Conservation (phyloP, 345 rosid species). For the Populus alba region DNA sequence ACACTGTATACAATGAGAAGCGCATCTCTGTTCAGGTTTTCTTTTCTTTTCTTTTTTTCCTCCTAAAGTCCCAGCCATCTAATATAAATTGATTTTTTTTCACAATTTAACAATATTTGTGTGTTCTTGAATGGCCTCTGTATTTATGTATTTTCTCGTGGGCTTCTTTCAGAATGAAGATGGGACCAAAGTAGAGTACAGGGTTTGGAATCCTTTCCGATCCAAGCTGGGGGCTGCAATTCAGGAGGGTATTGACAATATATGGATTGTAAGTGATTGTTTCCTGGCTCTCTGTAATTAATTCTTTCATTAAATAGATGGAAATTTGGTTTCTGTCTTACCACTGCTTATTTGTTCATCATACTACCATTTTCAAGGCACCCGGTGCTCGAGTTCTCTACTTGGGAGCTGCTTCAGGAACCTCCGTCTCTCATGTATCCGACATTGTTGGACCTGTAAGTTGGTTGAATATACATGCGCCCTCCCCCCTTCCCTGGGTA, state of each 20-base stretch:
- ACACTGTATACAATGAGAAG: conserved; percentile 90
- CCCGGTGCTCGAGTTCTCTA: conserved; percentile 95
- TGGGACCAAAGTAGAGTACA: conserved; percentile 85
- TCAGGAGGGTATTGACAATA: conserved; percentile 95
- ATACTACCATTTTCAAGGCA: conserved; percentile 37
- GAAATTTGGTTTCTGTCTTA: neutral
- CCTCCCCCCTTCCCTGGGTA: too few species aligned
- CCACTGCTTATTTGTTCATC: neutral
- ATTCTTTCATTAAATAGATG: too few species aligned
- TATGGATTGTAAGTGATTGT: conserved; percentile 69
- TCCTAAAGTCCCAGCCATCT: neutral
- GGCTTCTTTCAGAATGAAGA: conserved; percentile 58
- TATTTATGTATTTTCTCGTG: neutral
- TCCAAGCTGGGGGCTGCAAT: conserved; percentile 93
- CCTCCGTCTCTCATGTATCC: conserved; percentile 94
- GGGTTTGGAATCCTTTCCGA: conserved; percentile 96
- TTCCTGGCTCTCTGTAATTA: too few species aligned
- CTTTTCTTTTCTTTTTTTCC: neutral
- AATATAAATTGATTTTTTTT: too few species aligned
- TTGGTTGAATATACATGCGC: neutral
- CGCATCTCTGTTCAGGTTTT: conserved; percentile 75
- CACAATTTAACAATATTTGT: too few species aligned
- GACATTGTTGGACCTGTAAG: conserved; percentile 96
- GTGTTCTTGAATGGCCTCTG: neutral
- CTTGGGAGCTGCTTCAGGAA: conserved; percentile 98